Percentiles rank a stretch among this genome's conserved stretches.
Evolutionary conservation across 2,329 filamentous ascomycete genomes (phyloP).

Genomic region (Teratosphaeriaceae sp.): DNA sequence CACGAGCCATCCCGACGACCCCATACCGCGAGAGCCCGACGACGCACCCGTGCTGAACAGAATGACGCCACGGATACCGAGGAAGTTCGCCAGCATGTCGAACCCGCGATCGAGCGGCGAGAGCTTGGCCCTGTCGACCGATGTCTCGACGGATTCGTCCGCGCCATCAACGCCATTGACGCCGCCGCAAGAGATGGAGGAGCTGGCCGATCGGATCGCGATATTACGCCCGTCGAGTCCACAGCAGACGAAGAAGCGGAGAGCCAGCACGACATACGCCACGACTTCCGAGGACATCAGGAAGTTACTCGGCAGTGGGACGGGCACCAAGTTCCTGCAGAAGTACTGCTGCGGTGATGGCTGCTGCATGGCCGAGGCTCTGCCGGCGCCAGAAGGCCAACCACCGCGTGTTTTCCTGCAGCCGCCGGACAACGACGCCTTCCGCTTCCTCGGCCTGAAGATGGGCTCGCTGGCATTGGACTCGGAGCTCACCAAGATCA

Average conservation of each 20-base stretch:
- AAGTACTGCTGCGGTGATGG: slow-evolving; percentile 60
- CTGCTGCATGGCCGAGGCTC: slow-evolving; percentile 54
- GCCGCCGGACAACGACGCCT: slow-evolving; percentile 76
- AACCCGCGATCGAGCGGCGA: slow-evolving; percentile 26
- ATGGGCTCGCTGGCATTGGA: slow-evolving; percentile 65
- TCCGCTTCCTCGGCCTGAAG: slow-evolving; percentile 68
- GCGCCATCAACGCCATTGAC: slow-evolving; percentile 39
- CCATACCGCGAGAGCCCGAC: slow-evolving; percentile 38
- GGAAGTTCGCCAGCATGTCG: slow-evolving; percentile 24
- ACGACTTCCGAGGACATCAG: slow-evolving; percentile 51
- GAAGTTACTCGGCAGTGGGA: slow-evolving; percentile 49
- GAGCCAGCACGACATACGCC: slow-evolving; percentile 35
- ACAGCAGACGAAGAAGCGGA: slow-evolving; percentile 10
- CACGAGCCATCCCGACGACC: slow-evolving; percentile 41
- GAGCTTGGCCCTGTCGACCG: slow-evolving; percentile 18
- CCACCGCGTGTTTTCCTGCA: slow-evolving; percentile 42
- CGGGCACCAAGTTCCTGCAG: slow-evolving; percentile 53
- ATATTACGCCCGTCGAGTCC: slow-evolving; percentile 27
- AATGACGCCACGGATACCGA: slow-evolving; percentile 16
- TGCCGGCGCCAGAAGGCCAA: slow-evolving; percentile 42
- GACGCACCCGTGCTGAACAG: slow-evolving; percentile 17
- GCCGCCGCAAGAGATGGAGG: slow-evolving; percentile 34
- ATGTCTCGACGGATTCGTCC: slow-evolving; percentile 37
- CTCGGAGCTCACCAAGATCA: slow-evolving; percentile 63
- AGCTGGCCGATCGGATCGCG: slow-evolving; percentile 36